Base-by-base conservation (phyloP, 306 rosid genomes). In the Mucuna pruriens region DNA sequence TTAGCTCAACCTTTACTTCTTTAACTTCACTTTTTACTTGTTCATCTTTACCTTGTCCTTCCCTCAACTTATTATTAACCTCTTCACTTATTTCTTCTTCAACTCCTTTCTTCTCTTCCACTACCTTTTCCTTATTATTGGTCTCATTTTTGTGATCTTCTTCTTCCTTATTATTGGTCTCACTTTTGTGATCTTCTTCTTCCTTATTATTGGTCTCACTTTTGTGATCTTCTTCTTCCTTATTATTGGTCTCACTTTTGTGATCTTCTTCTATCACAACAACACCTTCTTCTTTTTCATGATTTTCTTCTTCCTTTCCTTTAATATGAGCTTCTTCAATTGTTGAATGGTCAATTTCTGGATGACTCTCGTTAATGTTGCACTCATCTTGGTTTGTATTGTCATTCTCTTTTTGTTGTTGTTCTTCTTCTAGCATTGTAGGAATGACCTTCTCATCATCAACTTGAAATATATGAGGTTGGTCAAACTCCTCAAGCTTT, bases 381-480 rank as follows among this genome's bases (percentile, higher is more conserved):
- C 20, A 42, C 31, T 83, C 94, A 0, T 83, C 79, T 61, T 66
- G 29, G 13, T 25, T 73, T 68, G 10, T 65, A 46, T 57, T 23
- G 25, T 75, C 88, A 67, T 52, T 82, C 46, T 57, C 79, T 67
- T 34, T 11, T 4, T 72, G 75, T 36, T 76, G n/a, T n/a, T n/a
- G 60, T 23, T 49, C 80, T 58, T 52, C 82, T 60, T 82, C 89
- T 6, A 71, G 54, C 34, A 51, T 85, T 46, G 26, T 45, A 12
- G 89, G 84, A 74, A 82, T 84, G 3, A 26, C 63, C 36, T 80
- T 49, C 40, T 85, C 75, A 51, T 73, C 26, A 25, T 84, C 79
- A 39, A 0, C 82, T 38, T 61, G 55, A 67, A 3, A n/a, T n/a
- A n/a, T n/a, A 9, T 70, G 76, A 77, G 39, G 44, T 29, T 54